These are phyloP conservation scores for Taiwanofungus camphoratus DNA, from an alignment of 1,284 basidiomycete genomes.

Conservation along the genomic window DNA sequence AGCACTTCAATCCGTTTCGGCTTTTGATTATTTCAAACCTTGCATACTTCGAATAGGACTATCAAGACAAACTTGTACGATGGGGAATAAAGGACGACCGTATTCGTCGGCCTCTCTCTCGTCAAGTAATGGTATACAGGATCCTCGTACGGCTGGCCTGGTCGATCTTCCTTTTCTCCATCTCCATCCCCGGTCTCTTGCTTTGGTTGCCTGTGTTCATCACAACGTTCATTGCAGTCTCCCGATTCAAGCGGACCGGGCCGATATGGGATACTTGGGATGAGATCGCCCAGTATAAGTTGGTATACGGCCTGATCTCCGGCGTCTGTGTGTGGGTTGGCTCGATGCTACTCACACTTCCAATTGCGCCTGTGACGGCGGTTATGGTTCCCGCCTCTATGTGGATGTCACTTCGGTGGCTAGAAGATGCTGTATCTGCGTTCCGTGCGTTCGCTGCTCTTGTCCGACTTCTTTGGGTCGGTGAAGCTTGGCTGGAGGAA, in stretches of 20 bases:
- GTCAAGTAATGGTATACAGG: constrained; percentile 51
- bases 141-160: constrained; percentile 60
- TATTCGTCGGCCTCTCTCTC: constrained; percentile 57
- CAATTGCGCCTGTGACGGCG: constrained; percentile 48
- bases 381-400: constrained; percentile 64
- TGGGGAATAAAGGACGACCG: constrained; percentile 80
- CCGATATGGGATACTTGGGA: constrained; percentile 80
- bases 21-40: neutral
- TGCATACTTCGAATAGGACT: constrained; percentile 38
- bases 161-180: constrained; percentile 57
- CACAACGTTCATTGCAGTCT: constrained; percentile 59
- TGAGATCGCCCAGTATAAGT: constrained; percentile 85
- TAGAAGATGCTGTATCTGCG: constrained; percentile 76
- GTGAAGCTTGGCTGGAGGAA: constrained; percentile 45
- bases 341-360: constrained; percentile 52
- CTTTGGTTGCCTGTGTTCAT: constrained; percentile 76
- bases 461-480: constrained; percentile 57
- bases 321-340: constrained; percentile 61
- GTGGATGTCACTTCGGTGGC: constrained; percentile 85
- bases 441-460: constrained; percentile 67
- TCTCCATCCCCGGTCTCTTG: constrained; percentile 76
- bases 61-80: constrained; percentile 62
- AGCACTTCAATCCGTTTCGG: constrained; percentile 10
- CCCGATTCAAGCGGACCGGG: constrained; percentile 69
- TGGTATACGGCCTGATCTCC: constrained; percentile 72